These are phyloP conservation scores for Helianthus tuberosus DNA, from an alignment of 129 eudicot species.

Conservation along the genomic window DNA sequence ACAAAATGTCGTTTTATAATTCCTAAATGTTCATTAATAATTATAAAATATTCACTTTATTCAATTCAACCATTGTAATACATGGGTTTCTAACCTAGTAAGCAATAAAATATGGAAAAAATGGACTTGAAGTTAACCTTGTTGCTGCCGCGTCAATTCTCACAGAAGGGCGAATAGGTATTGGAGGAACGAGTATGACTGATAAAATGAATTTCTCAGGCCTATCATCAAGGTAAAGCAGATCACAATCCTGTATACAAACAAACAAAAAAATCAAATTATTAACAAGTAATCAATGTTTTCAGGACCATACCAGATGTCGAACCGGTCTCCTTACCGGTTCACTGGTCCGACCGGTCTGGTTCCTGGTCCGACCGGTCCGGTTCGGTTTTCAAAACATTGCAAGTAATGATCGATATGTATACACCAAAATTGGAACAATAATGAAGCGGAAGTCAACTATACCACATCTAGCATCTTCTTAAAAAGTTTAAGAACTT, in stretches of 20 bases:
- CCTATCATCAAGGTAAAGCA: constrained; percentile 82
- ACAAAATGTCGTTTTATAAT: no score
- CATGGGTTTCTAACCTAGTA: no score
- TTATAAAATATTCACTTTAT: no score
- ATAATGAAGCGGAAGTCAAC: background rate
- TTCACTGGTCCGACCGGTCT: no score
- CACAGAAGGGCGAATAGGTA: constrained; percentile 91
- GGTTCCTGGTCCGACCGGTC: no score
- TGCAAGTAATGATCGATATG: background rate
- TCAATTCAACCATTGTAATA: no score
- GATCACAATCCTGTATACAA: constrained; percentile 76
- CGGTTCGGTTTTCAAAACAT: no score
- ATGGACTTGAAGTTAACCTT: constrained; percentile 47
- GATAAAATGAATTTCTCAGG: constrained; percentile 85
- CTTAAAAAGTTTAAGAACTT: constrained; percentile 67
- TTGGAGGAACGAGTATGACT: constrained; percentile 77
- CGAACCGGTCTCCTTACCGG: no score
- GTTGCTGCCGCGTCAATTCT: constrained; percentile 79
- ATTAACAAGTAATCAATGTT: background rate
- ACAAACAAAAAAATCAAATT: constrained; percentile 3
- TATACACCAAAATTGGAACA: background rate
- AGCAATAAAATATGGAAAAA: constrained; percentile 6
- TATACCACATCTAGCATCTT: constrained; percentile 79
- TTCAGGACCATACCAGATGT: no score
- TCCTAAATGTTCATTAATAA: no score